A percentile compares a stretch with the other conserved stretches of the same genome.
Evolutionary conservation across 2,329 filamentous ascomycete genomes (phyloP).

Genomic region (Phialophora tarda): DNA sequence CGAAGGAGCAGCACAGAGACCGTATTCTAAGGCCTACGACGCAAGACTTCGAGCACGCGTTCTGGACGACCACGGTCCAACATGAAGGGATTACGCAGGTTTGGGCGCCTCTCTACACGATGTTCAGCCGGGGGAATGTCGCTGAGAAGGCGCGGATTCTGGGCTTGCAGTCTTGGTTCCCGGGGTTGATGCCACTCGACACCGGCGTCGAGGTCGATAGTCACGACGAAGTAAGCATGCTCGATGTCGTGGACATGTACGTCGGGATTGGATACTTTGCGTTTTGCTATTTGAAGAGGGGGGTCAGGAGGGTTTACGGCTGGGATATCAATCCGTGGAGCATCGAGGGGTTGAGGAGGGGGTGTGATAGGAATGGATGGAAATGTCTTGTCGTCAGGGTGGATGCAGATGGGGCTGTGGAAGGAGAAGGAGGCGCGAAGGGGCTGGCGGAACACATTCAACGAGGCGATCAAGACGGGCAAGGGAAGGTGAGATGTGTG

Average conservation of each 20-base stretch:
- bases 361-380: constrained; percentile 74
- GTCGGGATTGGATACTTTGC: constrained; percentile 94
- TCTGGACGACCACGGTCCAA: constrained; percentile 81
- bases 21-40: constrained; percentile 43
- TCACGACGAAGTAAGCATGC: constrained; percentile 39
- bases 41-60: constrained; percentile 67
- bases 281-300: constrained; percentile 77
- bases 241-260: constrained; percentile 75
- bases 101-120: constrained; percentile 89
- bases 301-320: constrained; percentile 72
- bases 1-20: constrained; percentile 14
- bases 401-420: constrained; percentile 45
- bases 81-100: constrained; percentile 77
- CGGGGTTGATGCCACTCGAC: constrained; percentile 29
- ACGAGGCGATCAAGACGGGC: neutral
- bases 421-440: constrained; percentile 34
- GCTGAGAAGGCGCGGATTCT: constrained; percentile 83
- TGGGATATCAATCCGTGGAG: constrained; percentile 94
- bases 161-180: constrained; percentile 41
- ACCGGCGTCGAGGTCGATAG: constrained; percentile 14
- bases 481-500: constrained; percentile 60
- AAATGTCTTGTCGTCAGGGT: constrained; percentile 60
- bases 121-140: constrained; percentile 92
- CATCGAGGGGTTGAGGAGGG: constrained; percentile 79
- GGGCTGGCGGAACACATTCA: constrained; percentile 45